Percentiles rank a stretch among this genome's conserved stretches.
Evolutionary conservation across 1,284 basidiomycete species (phyloP).

Genomic region (Amylostereum chailletii): DNA sequence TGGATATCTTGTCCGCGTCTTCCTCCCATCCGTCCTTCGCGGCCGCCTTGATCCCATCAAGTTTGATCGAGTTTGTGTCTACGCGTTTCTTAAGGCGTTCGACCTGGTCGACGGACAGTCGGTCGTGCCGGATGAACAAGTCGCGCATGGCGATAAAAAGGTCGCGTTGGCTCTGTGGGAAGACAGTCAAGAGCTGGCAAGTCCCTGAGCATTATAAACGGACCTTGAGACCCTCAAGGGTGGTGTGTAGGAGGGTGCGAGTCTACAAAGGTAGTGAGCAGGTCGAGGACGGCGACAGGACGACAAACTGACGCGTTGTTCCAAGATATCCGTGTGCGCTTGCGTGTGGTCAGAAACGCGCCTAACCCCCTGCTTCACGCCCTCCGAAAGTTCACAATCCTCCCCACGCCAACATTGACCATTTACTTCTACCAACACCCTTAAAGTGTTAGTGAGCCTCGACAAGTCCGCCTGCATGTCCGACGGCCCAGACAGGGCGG

Average conservation of each 20-base stretch:
- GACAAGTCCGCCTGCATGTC: constrained; percentile 70
- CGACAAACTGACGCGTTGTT: constrained; percentile 56
- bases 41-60: constrained; percentile 60
- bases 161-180: constrained; percentile 71
- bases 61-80: constrained; percentile 64
- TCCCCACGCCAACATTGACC: constrained; percentile 74
- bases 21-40: constrained; percentile 77
- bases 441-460: constrained; percentile 72
- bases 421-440: constrained; percentile 71
- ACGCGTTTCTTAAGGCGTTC: constrained; percentile 82
- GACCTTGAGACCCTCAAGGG: constrained; percentile 71
- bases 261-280: constrained; percentile 31
- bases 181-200: constrained; percentile 9
- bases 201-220: constrained; percentile 12
- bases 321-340: constrained; percentile 69
- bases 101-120: constrained; percentile 76
- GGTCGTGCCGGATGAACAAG: constrained; percentile 75
- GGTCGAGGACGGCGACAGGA: neutral
- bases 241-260: constrained; percentile 49
- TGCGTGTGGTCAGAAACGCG: constrained; percentile 65
- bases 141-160: constrained; percentile 81
- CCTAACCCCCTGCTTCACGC: constrained; percentile 67
- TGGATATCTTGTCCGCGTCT: constrained; percentile 69
- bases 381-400: constrained; percentile 72
- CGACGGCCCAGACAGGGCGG: constrained; percentile 10